Conservation (phyloP, 805 yeast genomes). For the Myxozyma neotropica region DNA sequence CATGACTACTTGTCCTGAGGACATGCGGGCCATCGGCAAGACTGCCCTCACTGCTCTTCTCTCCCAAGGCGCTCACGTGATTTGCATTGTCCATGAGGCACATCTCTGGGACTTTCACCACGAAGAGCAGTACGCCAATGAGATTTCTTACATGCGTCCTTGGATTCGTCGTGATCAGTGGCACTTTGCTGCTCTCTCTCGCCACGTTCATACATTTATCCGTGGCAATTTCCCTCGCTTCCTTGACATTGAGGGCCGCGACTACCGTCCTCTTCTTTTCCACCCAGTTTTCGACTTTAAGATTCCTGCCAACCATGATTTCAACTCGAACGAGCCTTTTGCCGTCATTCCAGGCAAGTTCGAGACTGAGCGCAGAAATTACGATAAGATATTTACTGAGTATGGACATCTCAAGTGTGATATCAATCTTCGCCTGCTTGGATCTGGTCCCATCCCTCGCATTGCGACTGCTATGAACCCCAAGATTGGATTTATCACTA, state of each 20-base stretch:
- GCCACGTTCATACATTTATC: slow-evolving; percentile 27
- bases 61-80: slow-evolving; percentile 26
- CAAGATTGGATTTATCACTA: slow-evolving; percentile 16
- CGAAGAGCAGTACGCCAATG: slow-evolving; percentile 19
- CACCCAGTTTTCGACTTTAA: slow-evolving; percentile 29
- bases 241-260: slow-evolving; percentile 19
- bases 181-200: slow-evolving; percentile 30
- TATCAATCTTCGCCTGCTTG: slow-evolving; percentile 26
- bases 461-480: slow-evolving; percentile 16
- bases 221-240: slow-evolving; percentile 25
- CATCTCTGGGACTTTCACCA: slow-evolving; percentile 28
- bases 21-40: slow-evolving; percentile 21
- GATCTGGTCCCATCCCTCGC: slow-evolving; percentile 24
- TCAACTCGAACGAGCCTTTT: slow-evolving; percentile 21
- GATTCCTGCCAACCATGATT: background rate
- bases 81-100: slow-evolving; percentile 32
- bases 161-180: slow-evolving; percentile 31
- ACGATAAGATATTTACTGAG: slow-evolving; percentile 29
- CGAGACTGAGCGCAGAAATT: slow-evolving; percentile 33
- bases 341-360: slow-evolving; percentile 33
- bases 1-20: slow-evolving; percentile 31
- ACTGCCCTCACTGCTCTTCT: slow-evolving; percentile 11
- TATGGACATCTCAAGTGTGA: slow-evolving; percentile 12
- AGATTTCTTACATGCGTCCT: slow-evolving; percentile 28
- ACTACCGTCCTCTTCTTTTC: slow-evolving; percentile 21